phyloP scores from a whole-genome alignment of 2,329 filamentous ascomycete genomes.

The Sarocladium strictum region DNA sequence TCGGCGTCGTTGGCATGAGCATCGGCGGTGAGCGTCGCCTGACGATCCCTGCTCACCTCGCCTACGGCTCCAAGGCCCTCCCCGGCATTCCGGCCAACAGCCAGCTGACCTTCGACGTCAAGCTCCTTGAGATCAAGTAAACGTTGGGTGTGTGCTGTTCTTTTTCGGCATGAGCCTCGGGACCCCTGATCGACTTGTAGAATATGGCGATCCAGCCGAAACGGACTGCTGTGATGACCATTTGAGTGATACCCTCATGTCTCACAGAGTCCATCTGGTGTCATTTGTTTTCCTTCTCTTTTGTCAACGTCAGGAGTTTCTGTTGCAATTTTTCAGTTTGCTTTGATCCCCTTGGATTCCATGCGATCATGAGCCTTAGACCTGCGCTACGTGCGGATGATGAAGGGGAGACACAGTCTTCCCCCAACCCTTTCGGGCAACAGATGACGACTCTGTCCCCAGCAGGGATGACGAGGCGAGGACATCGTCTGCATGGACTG shows the following conservation, averaged over 20 bases:
- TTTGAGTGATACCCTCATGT: neutral
- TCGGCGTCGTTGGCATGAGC: slow-evolving; percentile 87
- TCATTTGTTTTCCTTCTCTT: neutral
- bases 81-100: slow-evolving; percentile 90
- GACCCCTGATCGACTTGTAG: slow-evolving; percentile 5
- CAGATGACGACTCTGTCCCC: neutral
- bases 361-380: slow-evolving; percentile 12
- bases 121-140: slow-evolving; percentile 79
- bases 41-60: slow-evolving; percentile 79
- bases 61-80: slow-evolving; percentile 78
- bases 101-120: slow-evolving; percentile 86
- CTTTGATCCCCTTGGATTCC: slow-evolving; percentile 7
- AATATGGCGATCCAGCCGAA: slow-evolving; percentile 1
- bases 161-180: neutral
- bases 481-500: slow-evolving; percentile 43
- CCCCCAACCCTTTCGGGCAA: neutral
- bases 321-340: neutral
- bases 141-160: slow-evolving; percentile 12
- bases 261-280: neutral
- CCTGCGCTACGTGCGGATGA: slow-evolving; percentile 1
- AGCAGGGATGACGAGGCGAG: slow-evolving; percentile 42
- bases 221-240: neutral
- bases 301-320: slow-evolving; percentile 6
- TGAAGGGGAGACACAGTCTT: neutral
- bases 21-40: slow-evolving; percentile 91